Conservation (phyloP, 2,329 filamentous ascomycete genomes). For the Cladobotryum protrusum region DNA sequence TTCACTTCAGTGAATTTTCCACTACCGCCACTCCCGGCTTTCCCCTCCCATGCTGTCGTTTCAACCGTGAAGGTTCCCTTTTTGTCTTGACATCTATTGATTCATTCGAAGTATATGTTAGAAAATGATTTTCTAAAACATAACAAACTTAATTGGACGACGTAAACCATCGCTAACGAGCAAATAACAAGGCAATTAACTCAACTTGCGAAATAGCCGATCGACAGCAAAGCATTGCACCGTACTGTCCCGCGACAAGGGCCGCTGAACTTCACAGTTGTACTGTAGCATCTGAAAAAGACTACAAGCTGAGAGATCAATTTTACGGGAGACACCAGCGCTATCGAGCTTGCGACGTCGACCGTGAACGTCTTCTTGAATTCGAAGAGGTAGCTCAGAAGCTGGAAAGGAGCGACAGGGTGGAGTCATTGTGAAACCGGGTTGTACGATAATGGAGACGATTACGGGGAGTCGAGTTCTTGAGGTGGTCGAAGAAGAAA, state of each 20-base stretch:
- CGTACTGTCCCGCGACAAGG: constrained; percentile 37
- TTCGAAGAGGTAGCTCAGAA: constrained; percentile 41
- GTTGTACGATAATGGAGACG: constrained; percentile 27
- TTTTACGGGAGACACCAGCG: constrained; percentile 24
- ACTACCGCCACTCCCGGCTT: constrained; percentile 6
- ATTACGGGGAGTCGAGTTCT: constrained; percentile 44
- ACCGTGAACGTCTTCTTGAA: constrained; percentile 43
- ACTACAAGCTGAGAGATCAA: constrained; percentile 51
- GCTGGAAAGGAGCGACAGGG: constrained; percentile 51
- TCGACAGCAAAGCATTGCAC: constrained; percentile 53
- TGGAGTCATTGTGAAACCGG: constrained; percentile 44
- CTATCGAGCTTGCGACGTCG: constrained; percentile 46
- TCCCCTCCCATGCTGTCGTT: constrained; percentile 57
- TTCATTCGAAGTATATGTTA: background rate
- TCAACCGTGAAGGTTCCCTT: constrained; percentile 55
- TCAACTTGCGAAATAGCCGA: constrained; percentile 54
- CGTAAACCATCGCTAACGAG: background rate
- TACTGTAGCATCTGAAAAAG: constrained; percentile 56
- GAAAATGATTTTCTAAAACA: background rate
- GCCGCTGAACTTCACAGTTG: constrained; percentile 48
- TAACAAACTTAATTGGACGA: too few species aligned
- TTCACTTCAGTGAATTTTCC: background rate
- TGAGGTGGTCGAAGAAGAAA: constrained; percentile 50
- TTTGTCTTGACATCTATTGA: constrained; percentile 49
- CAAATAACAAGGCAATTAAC: constrained; percentile 18